A percentile compares a stretch with the other conserved stretches of the same genome.
Evolutionary conservation across 2,329 filamentous ascomycete genomes (phyloP).

Genomic region (Pseudogymnoascus sp.): DNA sequence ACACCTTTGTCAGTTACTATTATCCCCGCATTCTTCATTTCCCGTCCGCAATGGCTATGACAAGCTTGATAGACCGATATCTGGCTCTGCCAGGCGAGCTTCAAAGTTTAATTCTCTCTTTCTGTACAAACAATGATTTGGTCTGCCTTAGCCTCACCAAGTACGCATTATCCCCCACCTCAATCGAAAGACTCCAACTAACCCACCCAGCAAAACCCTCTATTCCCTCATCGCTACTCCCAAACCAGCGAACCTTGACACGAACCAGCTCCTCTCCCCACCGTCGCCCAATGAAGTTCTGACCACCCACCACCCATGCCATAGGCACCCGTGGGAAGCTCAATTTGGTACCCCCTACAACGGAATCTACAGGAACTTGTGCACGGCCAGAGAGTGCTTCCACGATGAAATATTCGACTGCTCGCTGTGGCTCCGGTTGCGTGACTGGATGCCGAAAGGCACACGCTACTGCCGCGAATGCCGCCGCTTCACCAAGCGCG

Average conservation of each 20-base stretch:
- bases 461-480: neutral
- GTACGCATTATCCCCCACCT: neutral
- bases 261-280: neutral
- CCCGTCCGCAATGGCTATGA: neutral
- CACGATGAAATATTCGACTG: neutral
- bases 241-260: neutral
- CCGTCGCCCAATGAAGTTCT: neutral
- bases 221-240: neutral
- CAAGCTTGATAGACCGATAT: neutral
- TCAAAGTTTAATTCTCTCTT: neutral
- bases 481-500: neutral
- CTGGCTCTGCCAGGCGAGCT: slow-evolving; percentile 5
- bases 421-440: neutral
- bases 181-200: neutral
- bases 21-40: neutral
- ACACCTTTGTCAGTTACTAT: neutral
- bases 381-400: neutral
- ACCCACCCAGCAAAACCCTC: neutral
- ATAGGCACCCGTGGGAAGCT: neutral
- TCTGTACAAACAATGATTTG: neutral
- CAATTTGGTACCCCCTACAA: too few relatives aligned
- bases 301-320: neutral
- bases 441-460: neutral
- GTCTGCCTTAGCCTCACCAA: neutral
- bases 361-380: neutral